Conservation (phyloP, 129 eudicot genomes). For the Artemisia tridentata region DNA sequence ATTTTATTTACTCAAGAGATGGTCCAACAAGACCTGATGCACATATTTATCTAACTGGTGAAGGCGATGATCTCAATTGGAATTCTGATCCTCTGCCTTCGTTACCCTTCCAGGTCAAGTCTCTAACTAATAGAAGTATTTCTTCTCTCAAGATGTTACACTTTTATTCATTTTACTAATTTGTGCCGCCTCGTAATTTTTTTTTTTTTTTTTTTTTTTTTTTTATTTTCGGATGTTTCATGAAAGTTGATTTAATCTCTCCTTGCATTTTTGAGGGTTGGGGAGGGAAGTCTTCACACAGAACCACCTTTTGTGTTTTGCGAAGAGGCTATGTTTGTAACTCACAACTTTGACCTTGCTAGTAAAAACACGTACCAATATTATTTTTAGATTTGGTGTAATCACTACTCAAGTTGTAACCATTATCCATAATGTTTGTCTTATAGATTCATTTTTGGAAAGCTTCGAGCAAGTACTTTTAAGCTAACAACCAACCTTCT, state of each 20-base stretch:
- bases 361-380: neutral
- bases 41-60: slow-evolving; percentile 67
- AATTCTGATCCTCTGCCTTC: slow-evolving; percentile 92
- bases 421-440: neutral
- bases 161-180: neutral
- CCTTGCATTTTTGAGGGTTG: too few relatives aligned
- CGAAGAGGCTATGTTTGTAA: too few relatives aligned
- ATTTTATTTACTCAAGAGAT: slow-evolving; percentile 83
- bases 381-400: neutral
- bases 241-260: neutral
- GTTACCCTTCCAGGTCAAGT: slow-evolving; percentile 84
- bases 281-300: neutral
- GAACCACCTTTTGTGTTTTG: too few relatives aligned
- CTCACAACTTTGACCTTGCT: too few relatives aligned
- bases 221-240: neutral
- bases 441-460: neutral
- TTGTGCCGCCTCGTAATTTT: neutral
- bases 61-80: slow-evolving; percentile 54
- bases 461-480: neutral
- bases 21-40: slow-evolving; percentile 83
- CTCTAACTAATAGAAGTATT: neutral
- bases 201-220: neutral
- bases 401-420: neutral
- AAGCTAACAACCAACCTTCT: slow-evolving; percentile 2
- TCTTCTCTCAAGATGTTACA: neutral